These are phyloP conservation scores for Fraxinus baroniana DNA, from an alignment of 305 asterid genomes.

Conservation along the genomic window DNA sequence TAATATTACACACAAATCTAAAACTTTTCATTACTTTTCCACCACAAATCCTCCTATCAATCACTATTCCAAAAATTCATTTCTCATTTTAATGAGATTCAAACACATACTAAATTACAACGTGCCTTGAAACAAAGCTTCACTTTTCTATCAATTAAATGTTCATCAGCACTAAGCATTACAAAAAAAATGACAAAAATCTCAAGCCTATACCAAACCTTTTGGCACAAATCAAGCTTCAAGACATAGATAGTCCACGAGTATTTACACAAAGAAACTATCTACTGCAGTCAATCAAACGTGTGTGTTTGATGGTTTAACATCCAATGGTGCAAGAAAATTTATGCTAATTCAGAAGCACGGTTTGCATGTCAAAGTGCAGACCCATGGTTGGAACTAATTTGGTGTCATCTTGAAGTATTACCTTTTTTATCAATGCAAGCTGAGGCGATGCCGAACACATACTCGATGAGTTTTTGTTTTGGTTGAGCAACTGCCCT, in stretches of 20 bases:
- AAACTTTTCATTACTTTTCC: too few species aligned
- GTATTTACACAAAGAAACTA: constrained; percentile 40
- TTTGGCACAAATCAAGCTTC: not conserved
- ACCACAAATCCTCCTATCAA: too few species aligned
- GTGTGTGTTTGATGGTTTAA: constrained; percentile 18
- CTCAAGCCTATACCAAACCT: not conserved
- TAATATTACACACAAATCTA: too few species aligned
- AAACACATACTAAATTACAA: constrained; percentile 21
- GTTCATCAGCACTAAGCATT: constrained; percentile 4
- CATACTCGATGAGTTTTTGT: constrained; percentile 46
- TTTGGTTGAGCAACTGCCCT: constrained; percentile 59
- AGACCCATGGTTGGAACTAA: constrained; percentile 44
- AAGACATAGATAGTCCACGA: not conserved
- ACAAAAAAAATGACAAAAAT: not conserved
- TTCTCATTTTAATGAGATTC: too few species aligned
- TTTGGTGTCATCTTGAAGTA: constrained; percentile 45
- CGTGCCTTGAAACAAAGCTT: constrained; percentile 17
- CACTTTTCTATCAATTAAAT: constrained; percentile 12
- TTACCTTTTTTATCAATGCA: constrained; percentile 40
- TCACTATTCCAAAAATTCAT: too few species aligned
- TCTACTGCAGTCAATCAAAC: constrained; percentile 19
- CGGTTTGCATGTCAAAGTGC: constrained; percentile 24
- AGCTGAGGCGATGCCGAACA: constrained; percentile 48
- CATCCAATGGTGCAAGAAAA: not conserved
- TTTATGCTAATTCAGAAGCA: constrained; percentile 26